Evolutionary conservation across 2,329 filamentous ascomycete species (phyloP).

Genomic region (Colletotrichum endophyticum): DNA sequence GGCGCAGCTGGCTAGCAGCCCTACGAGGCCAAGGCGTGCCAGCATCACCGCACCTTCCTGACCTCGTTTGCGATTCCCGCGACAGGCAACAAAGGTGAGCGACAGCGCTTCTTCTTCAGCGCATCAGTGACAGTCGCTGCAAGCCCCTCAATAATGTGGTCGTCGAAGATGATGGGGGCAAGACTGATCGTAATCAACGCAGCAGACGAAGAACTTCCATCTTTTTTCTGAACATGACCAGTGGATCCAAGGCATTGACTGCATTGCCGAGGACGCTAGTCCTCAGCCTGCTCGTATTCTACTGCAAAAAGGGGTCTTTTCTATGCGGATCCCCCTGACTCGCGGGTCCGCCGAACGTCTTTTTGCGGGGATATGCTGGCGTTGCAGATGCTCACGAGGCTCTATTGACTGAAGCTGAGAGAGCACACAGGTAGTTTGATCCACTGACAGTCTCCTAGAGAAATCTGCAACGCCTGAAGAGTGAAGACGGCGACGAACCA

Average conservation of each 20-base stretch:
- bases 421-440: neutral
- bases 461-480: neutral
- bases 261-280: constrained; percentile 6
- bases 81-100: neutral
- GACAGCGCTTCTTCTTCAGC: neutral
- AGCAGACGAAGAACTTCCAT: neutral
- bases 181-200: neutral
- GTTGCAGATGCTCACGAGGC: neutral
- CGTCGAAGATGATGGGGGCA: neutral
- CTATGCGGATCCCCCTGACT: neutral
- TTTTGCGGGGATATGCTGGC: neutral
- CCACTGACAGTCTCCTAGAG: neutral
- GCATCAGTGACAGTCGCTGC: neutral
- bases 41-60: neutral
- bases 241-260: neutral
- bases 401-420: neutral
- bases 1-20: neutral
- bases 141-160: neutral
- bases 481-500: neutral
- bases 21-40: neutral
- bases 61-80: neutral
- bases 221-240: neutral
- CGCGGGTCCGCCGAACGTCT: neutral
- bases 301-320: neutral
- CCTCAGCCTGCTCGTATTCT: neutral